phyloP scores from a whole-genome alignment of 2,329 filamentous ascomycete species.

The Cercospora nicotianae region DNA sequence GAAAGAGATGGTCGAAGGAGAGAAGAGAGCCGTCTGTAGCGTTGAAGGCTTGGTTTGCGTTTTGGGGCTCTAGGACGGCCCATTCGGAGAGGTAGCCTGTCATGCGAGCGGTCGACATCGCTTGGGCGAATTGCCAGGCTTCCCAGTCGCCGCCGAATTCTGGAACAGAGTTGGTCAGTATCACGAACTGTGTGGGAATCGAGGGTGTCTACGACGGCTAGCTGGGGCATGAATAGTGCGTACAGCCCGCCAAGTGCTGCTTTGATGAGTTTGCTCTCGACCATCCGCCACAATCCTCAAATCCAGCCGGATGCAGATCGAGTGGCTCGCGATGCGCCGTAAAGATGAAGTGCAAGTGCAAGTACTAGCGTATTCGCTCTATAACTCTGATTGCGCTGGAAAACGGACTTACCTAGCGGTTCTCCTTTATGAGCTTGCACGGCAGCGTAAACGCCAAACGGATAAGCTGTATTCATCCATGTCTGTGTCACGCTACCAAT shows the following conservation, averaged over 20 bases:
- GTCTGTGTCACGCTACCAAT: slow-evolving; percentile 50
- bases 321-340: no score
- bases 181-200: no score
- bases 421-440: slow-evolving; percentile 44
- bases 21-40: slow-evolving; percentile 46
- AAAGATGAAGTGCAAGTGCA: no score
- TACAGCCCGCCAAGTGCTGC: no score
- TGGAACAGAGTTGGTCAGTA: slow-evolving; percentile 27
- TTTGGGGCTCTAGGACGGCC: slow-evolving; percentile 45
- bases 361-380: no score
- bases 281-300: no score
- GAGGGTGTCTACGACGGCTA: slow-evolving; percentile 12
- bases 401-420: slow-evolving; percentile 19
- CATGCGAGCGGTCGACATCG: slow-evolving; percentile 46
- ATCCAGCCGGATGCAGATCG: no score
- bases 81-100: slow-evolving; percentile 53
- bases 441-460: slow-evolving; percentile 50
- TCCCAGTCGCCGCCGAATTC: slow-evolving; percentile 46
- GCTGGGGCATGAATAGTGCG: no score
- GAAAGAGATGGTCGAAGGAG: slow-evolving; percentile 41
- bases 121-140: slow-evolving; percentile 46
- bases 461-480: slow-evolving; percentile 50
- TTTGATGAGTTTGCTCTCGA: no score
- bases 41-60: slow-evolving; percentile 51
- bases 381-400: no score